Conservation (phyloP, 306 rosid species). For the Prinsepia uniflora region DNA sequence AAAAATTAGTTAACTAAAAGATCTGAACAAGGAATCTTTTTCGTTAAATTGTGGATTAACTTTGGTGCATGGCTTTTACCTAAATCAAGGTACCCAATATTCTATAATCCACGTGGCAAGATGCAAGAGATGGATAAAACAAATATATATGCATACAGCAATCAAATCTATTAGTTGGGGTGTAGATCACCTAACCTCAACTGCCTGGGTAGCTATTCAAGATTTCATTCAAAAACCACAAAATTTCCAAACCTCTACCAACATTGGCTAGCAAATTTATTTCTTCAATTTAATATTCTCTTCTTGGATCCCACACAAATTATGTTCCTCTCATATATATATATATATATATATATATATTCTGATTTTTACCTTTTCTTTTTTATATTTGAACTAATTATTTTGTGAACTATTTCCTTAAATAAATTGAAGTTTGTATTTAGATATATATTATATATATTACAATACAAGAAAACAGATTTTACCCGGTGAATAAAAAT, state of each 20-base stretch:
- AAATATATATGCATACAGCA: slow-evolving; percentile 9
- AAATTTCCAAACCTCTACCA: slow-evolving; percentile 20
- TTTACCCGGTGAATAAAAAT: too few relatives aligned
- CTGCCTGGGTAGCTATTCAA: slow-evolving; percentile 57
- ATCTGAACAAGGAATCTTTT: background rate
- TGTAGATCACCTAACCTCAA: slow-evolving; percentile 78
- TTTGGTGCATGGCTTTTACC: slow-evolving; percentile 18
- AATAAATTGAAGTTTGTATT: too few relatives aligned
- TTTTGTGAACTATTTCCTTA: too few relatives aligned
- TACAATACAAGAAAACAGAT: too few relatives aligned
- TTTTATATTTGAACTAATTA: too few relatives aligned
- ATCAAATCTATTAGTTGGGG: slow-evolving; percentile 62
- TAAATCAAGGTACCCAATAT: background rate
- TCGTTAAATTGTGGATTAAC: background rate
- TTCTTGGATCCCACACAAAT: background rate
- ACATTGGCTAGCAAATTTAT: slow-evolving; percentile 30
- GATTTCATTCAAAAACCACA: background rate
- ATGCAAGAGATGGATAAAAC: background rate
- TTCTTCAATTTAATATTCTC: background rate
- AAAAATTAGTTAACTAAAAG: background rate
- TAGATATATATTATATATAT: too few relatives aligned
- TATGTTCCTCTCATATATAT: too few relatives aligned
- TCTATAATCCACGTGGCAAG: background rate
- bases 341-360: too few relatives aligned
- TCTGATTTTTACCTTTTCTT: too few relatives aligned